Conservation (phyloP, 2,329 filamentous ascomycete genomes). For the Pyricularia pennisetigena region DNA sequence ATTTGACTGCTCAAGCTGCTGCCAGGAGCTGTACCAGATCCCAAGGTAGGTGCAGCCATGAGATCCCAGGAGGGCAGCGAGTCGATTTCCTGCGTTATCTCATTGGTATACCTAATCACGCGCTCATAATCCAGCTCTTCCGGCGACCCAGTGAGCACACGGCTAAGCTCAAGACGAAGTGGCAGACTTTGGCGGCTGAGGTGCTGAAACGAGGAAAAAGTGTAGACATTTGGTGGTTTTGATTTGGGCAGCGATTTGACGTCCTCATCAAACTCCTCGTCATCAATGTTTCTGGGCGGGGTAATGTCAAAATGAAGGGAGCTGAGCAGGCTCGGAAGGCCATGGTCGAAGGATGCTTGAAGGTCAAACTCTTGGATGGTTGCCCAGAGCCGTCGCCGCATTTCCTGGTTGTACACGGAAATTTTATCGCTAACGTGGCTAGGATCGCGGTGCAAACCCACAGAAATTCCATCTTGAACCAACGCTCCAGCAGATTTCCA, state of each 20-base stretch:
- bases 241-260: slow-evolving; percentile 36
- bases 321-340: slow-evolving; percentile 46
- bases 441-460: slow-evolving; percentile 50
- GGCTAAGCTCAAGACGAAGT: slow-evolving; percentile 46
- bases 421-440: slow-evolving; percentile 44
- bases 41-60: slow-evolving; percentile 1
- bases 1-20: slow-evolving; percentile 10
- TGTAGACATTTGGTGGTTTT: slow-evolving; percentile 42
- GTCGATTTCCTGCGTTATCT: slow-evolving; percentile 51
- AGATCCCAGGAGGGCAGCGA: slow-evolving; percentile 47
- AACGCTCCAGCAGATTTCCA: slow-evolving; percentile 48
- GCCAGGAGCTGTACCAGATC: not conserved
- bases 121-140: slow-evolving; percentile 51
- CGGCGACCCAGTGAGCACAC: slow-evolving; percentile 42
- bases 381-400: slow-evolving; percentile 51
- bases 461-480: slow-evolving; percentile 46
- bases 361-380: slow-evolving; percentile 53
- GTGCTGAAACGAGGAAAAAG: slow-evolving; percentile 49
- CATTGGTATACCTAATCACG: slow-evolving; percentile 50
- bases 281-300: slow-evolving; percentile 43
- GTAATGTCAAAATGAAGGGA: slow-evolving; percentile 46
- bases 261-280: slow-evolving; percentile 44
- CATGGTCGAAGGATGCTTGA: slow-evolving; percentile 51
- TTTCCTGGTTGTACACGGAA: slow-evolving; percentile 50
- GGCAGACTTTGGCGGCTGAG: slow-evolving; percentile 45